Evolutionary conservation across 352 stramenopile species (phyloP).

Genomic region (Phytophthora megakarya): DNA sequence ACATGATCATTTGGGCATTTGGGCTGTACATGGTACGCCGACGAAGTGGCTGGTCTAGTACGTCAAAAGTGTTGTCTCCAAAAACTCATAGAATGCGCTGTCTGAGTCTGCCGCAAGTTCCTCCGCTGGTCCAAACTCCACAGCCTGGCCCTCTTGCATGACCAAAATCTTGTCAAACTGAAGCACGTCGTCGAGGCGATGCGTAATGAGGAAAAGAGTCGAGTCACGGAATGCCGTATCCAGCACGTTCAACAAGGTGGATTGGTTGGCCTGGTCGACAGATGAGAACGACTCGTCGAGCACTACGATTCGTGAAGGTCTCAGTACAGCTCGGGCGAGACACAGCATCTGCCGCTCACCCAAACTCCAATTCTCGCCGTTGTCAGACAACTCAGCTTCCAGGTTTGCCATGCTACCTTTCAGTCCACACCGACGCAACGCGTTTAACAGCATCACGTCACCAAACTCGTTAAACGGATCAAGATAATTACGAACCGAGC

Average conservation of each 20-base stretch:
- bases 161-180: conserved; percentile 45
- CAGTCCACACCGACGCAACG: conserved; percentile 47
- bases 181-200: conserved; percentile 92
- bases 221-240: conserved; percentile 88
- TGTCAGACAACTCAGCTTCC: conserved; percentile 66
- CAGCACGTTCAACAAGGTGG: conserved; percentile 80
- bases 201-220: conserved; percentile 97
- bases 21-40: background rate
- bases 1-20: background rate
- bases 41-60: conserved; percentile 16
- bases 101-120: conserved; percentile 43
- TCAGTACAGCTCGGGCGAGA: conserved; percentile 93
- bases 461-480: conserved; percentile 88
- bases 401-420: conserved; percentile 40
- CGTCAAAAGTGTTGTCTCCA: conserved; percentile 53
- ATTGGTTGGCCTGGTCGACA: conserved; percentile 62
- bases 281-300: conserved; percentile 89
- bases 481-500: conserved; percentile 91
- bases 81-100: conserved; percentile 56
- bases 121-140: conserved; percentile 49
- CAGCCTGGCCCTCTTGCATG: conserved; percentile 38
- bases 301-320: conserved; percentile 85
- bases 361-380: conserved; percentile 95
- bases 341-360: conserved; percentile 97
- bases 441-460: conserved; percentile 59